Evolutionary conservation across 192 early-diverging fungal genomes (phyloP).

Genomic region (Chytriomyces sp.): DNA sequence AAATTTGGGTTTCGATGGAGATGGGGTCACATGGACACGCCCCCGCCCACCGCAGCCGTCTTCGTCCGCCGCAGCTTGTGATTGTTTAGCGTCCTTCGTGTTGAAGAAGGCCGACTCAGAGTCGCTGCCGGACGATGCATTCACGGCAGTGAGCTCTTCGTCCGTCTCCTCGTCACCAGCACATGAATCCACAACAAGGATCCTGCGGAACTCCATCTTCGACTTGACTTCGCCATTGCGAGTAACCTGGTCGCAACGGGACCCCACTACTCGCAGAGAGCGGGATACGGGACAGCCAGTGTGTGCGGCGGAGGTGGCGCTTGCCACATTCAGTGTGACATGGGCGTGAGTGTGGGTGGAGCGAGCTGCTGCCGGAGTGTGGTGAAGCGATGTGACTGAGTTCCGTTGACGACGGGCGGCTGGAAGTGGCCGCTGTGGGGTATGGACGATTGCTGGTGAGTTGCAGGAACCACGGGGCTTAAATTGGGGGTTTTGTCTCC

Average conservation of each 20-base stretch:
- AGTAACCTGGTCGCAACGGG: slow-evolving; percentile 9
- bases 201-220: slow-evolving; percentile 10
- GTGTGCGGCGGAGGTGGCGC: background rate
- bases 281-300: background rate
- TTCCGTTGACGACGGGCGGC: background rate
- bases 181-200: too few relatives aligned
- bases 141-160: too few relatives aligned
- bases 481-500: background rate
- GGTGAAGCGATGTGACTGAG: background rate
- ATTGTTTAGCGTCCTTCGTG: too few relatives aligned
- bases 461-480: background rate
- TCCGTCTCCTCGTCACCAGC: too few relatives aligned
- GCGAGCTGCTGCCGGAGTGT: background rate
- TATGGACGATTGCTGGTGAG: background rate
- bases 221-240: slow-evolving; percentile 15
- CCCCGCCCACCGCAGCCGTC: too few relatives aligned
- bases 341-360: slow-evolving; percentile 13
- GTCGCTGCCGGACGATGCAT: too few relatives aligned
- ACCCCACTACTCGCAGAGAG: slow-evolving; percentile 11
- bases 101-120: too few relatives aligned
- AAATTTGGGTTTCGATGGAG: background rate
- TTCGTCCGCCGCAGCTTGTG: too few relatives aligned
- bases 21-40: background rate
- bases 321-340: slow-evolving; percentile 29
- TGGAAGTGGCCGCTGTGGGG: background rate